Evolutionary conservation across 202 grass and related monocot genomes (phyloP), one percentile per base, ranked within the genome.

Genomic region (Elaeis oleifera): DNA sequence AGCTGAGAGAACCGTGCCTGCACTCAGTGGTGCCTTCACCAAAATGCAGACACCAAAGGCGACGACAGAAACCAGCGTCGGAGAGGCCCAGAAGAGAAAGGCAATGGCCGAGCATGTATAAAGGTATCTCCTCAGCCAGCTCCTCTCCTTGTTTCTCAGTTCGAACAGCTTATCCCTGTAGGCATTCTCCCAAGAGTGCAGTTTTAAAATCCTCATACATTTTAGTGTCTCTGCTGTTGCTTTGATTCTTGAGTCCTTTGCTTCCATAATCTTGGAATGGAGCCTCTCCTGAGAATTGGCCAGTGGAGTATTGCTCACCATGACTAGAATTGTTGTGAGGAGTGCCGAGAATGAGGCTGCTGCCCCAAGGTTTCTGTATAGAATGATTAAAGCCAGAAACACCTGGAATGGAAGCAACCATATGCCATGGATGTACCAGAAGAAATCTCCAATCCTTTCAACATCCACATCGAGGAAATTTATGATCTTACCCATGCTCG

Each of bases 61-160:
- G 28, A 80, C 52, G 3, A 88, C 87, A 1, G 87, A 90, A 61
- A 96, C 84, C 14, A 96, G 58, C 0, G 74, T 96, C 0, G 91
- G 91, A 49, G 91, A 90, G 49, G 84, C 76, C 91, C 87, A 96
- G 68, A 96, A 90, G 32, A 96, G 74, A 68, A 96, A 90, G 39
- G 76, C 71, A 23, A 96, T 76, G 56, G 81, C 84, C 11, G 91
- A 85, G 54, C 81, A 85, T 23, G 79, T 88, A 39, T 96, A 90
- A 20, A 96, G 76, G 69, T 90, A 96, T 50, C 56, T 88, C 82
- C 61, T 89, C 25, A 96, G 51, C 76, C 79, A 83, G 16, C 50
- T 72, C 74, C 64, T 88, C 54, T 96, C 91, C 19, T 59, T 49
- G 36, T 81, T 79, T 83, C 91, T 90, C 18, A 85, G 60, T 44